Evolutionary conservation across 495 filamentous ascomycete genomes (phyloP).

Genomic region (Aspergillus leporis): DNA sequence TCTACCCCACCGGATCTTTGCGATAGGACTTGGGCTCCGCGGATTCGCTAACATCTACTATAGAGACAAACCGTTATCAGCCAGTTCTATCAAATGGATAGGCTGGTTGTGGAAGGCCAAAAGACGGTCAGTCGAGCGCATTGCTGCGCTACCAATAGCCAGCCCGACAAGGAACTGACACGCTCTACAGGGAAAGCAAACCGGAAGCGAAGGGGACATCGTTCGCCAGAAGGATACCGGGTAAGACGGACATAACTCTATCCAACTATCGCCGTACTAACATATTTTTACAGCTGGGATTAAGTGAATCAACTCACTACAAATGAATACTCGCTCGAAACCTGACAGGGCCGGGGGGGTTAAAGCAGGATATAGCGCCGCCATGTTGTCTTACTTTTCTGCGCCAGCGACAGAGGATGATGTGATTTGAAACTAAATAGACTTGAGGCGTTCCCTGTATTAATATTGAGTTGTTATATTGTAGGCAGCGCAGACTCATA

Average conservation of each 20-base stretch:
- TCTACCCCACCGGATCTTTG: slow-evolving; percentile 1
- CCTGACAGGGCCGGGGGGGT: background rate
- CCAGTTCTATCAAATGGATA: slow-evolving; percentile 91
- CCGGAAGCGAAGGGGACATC: slow-evolving; percentile 65
- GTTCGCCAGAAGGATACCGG: slow-evolving; percentile 80
- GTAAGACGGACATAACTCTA: slow-evolving; percentile 47
- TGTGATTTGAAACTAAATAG: slow-evolving; percentile 18
- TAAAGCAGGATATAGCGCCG: background rate
- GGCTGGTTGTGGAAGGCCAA: slow-evolving; percentile 90
- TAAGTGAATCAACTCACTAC: slow-evolving; percentile 22
- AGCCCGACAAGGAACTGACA: slow-evolving; percentile 1
- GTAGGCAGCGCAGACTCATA: slow-evolving; percentile 17
- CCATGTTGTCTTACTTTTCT: background rate
- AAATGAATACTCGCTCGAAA: background rate
- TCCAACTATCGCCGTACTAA: slow-evolving; percentile 9
- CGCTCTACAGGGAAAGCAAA: slow-evolving; percentile 68
- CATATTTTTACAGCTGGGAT: slow-evolving; percentile 44
- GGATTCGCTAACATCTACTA: slow-evolving; percentile 20
- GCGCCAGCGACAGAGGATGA: background rate
- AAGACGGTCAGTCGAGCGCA: slow-evolving; percentile 48
- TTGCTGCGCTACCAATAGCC: background rate
- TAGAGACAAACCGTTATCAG: slow-evolving; percentile 94
- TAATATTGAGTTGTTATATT: slow-evolving; percentile 23
- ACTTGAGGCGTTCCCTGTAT: slow-evolving; percentile 24
- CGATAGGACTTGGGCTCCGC: background rate